A percentile compares a stretch with the other conserved stretches of the same genome.
These are phyloP conservation scores for Cucurbita moschata DNA, from an alignment of 306 rosid species.

Conservation along the genomic window DNA sequence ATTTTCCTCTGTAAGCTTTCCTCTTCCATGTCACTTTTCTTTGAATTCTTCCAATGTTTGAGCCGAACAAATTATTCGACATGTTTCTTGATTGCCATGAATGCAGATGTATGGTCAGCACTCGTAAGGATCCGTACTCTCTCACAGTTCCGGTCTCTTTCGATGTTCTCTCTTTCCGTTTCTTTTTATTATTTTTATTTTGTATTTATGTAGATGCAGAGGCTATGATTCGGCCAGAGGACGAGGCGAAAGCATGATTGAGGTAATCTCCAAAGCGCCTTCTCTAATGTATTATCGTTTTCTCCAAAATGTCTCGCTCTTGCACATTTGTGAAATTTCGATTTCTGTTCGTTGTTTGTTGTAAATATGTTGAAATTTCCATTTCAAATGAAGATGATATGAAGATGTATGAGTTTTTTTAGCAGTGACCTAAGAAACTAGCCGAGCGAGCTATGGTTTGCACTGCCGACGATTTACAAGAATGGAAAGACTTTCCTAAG, in stretches of 20 bases:
- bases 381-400: not conserved
- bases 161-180: not conserved
- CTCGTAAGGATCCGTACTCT: not conserved
- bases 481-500: slow-evolving; percentile 90
- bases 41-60: not conserved
- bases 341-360: not conserved
- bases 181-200: no score
- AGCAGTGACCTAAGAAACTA: slow-evolving; percentile 44
- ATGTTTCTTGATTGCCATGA: not conserved
- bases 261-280: not conserved
- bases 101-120: not conserved
- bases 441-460: slow-evolving; percentile 99
- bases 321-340: not conserved
- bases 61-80: not conserved
- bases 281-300: not conserved
- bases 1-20: not conserved
- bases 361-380: not conserved
- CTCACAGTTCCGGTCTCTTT: not conserved
- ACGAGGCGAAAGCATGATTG: not conserved
- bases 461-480: slow-evolving; percentile 76
- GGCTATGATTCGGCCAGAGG: not conserved
- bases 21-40: not conserved
- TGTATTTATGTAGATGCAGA: not conserved
- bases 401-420: not conserved
- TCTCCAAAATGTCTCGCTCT: not conserved